These are phyloP conservation scores for Globisporangium iwayamae DNA, from an alignment of 352 stramenopile species.

Conservation along the genomic window DNA sequence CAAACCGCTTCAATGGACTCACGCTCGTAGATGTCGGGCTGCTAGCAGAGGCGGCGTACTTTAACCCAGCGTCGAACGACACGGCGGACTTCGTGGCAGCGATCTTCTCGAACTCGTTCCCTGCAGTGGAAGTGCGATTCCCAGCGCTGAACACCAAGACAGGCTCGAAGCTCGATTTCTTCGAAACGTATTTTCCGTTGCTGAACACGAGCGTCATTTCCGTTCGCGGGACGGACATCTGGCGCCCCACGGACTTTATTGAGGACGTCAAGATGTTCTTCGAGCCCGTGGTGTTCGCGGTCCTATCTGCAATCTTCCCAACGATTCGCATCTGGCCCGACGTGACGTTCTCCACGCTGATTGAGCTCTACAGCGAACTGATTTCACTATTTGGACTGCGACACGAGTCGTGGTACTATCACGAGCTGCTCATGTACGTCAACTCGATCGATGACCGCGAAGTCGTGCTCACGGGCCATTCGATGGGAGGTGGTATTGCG, in stretches of 20 bases:
- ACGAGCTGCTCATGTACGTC: constrained; percentile 82
- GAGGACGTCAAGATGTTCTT: constrained; percentile 92
- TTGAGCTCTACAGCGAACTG: constrained; percentile 85
- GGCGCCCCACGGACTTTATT: constrained; percentile 87
- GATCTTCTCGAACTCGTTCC: constrained; percentile 50
- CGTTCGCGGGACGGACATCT: constrained; percentile 87
- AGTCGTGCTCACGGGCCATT: constrained; percentile 86
- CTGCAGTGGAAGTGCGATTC: constrained; percentile 49
- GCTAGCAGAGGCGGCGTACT: constrained; percentile 86
- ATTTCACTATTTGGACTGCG: constrained; percentile 86
- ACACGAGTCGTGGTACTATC: constrained; percentile 86
- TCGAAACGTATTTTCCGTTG: constrained; percentile 67
- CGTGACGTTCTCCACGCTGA: constrained; percentile 83
- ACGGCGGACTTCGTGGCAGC: constrained; percentile 62
- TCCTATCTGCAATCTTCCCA: constrained; percentile 87
- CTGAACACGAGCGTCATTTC: constrained; percentile 86
- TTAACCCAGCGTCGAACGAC: constrained; percentile 81
- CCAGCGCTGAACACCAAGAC: constrained; percentile 78
- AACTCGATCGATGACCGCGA: constrained; percentile 74
- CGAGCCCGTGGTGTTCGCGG: constrained; percentile 87
- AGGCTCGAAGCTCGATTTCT: constrained; percentile 84
- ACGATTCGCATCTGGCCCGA: constrained; percentile 91
- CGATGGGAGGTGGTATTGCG: constrained; percentile 85
- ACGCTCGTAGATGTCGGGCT: constrained; percentile 81
- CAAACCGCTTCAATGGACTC: constrained; percentile 70